Conservation (phyloP, 768 basidiomycete species). For the Tricholoma terreum region DNA sequence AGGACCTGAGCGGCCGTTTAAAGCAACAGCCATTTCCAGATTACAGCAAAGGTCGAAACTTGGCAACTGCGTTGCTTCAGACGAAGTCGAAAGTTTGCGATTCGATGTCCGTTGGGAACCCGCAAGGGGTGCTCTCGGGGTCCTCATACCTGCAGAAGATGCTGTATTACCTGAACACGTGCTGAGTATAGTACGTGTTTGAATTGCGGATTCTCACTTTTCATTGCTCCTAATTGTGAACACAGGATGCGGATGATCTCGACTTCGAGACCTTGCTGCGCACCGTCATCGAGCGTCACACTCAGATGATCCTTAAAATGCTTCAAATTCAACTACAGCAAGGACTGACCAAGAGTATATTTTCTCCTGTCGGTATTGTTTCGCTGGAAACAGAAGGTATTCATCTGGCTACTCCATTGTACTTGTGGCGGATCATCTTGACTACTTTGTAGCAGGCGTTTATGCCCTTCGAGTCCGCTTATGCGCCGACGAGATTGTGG, state of each 20-base stretch:
- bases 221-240: not conserved
- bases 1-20: conserved; percentile 52
- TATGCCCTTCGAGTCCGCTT: conserved; percentile 65
- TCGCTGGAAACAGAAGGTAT: conserved; percentile 54
- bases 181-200: conserved; percentile 56
- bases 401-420: conserved; percentile 6
- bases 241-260: conserved; percentile 62
- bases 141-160: conserved; percentile 49
- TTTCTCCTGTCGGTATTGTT: conserved; percentile 61
- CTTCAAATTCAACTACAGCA: conserved; percentile 56
- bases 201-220: not conserved
- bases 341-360: conserved; percentile 50
- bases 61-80: conserved; percentile 53
- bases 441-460: conserved; percentile 39
- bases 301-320: conserved; percentile 54
- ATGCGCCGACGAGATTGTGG: conserved; percentile 73
- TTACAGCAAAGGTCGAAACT: conserved; percentile 66
- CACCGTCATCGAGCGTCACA: conserved; percentile 63
- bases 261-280: conserved; percentile 72
- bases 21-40: conserved; percentile 53
- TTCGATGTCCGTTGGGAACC: conserved; percentile 82
- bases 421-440: not conserved
- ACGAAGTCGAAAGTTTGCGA: conserved; percentile 67
- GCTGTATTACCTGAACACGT: conserved; percentile 37
- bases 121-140: conserved; percentile 61